Conservation (phyloP, 1,284 basidiomycete species). For the Sporisorium sorghi region DNA sequence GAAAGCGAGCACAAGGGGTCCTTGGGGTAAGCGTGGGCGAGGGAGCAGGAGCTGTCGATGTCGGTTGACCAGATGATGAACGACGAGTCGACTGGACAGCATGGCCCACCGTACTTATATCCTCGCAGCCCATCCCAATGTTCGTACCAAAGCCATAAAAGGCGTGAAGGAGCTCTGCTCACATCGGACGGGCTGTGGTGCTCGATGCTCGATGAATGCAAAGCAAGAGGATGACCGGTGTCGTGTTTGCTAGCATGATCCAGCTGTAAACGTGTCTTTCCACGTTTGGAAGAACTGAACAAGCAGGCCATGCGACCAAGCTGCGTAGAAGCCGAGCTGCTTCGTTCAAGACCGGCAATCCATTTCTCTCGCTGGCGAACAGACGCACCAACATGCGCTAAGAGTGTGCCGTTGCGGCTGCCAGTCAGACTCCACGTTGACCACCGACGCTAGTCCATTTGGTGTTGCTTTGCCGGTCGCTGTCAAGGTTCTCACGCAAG, state of each 20-base stretch:
- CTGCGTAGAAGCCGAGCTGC: not conserved
- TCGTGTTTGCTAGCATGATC: not conserved
- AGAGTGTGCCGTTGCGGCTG: not conserved
- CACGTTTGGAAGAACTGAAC: not conserved
- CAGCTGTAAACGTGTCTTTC: not conserved
- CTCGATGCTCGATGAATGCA: not conserved
- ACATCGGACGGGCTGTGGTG: not conserved
- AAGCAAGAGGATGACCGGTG: not conserved
- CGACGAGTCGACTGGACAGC: not conserved
- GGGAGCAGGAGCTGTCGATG: not conserved
- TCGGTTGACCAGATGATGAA: not conserved
- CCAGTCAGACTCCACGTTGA: not conserved
- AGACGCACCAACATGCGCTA: not conserved
- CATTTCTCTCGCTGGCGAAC: not conserved
- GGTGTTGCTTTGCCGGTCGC: not conserved
- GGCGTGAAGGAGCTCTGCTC: not conserved
- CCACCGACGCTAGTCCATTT: not conserved
- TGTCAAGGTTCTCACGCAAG: not conserved
- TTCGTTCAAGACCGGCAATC: not conserved
- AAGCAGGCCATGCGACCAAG: constrained; percentile 1
- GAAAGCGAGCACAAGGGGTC: too few relatives aligned
- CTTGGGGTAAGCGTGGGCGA: not conserved
- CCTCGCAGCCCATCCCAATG: not conserved
- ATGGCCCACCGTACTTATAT: constrained; percentile 1
- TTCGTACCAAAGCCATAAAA: not conserved